A percentile compares a stretch with the other conserved stretches of the same genome.
Conservation (phyloP, 768 basidiomycete genomes). For the Scleroderma citrinum region DNA sequence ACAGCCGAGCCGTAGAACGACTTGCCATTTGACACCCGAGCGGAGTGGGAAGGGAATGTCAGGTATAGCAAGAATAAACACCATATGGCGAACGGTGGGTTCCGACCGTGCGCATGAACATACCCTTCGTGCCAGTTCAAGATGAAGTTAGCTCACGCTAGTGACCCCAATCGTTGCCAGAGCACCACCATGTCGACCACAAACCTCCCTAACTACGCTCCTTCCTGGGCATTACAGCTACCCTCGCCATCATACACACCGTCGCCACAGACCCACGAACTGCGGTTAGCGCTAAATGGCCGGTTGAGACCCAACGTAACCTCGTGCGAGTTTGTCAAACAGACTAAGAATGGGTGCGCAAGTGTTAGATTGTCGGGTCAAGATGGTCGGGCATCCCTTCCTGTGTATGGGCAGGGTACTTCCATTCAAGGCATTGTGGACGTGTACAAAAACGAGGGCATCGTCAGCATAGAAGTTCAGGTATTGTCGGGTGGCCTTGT, state of each 20-base stretch:
- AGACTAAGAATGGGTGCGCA: conserved; percentile 47
- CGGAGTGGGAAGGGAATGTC: conserved; percentile 30
- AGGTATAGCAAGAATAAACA: conserved; percentile 28
- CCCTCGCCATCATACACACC: conserved; percentile 48
- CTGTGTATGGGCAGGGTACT: conserved; percentile 50
- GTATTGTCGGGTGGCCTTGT: conserved; percentile 35
- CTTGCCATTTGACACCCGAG: conserved; percentile 5
- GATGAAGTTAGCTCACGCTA: too few species aligned
- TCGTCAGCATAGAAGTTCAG: conserved; percentile 61
- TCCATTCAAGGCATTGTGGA: conserved; percentile 53
- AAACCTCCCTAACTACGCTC: conserved; percentile 48
- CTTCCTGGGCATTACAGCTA: too few species aligned
- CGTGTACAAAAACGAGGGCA: conserved; percentile 46
- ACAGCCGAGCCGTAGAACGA: background rate
- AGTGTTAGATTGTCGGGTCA: conserved; percentile 49
- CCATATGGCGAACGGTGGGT: conserved; percentile 22
- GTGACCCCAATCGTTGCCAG: too few species aligned
- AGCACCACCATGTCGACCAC: too few species aligned
- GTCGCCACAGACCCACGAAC: conserved; percentile 49
- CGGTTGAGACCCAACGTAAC: conserved; percentile 33
- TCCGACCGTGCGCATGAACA: too few species aligned
- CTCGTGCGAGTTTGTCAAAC: conserved; percentile 50
- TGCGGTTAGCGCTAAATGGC: conserved; percentile 42
- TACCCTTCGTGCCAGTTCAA: too few species aligned
- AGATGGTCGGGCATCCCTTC: conserved; percentile 43